Evolutionary conservation across 495 filamentous ascomycete genomes (phyloP).

Genomic region (Penicillium chermesinum): DNA sequence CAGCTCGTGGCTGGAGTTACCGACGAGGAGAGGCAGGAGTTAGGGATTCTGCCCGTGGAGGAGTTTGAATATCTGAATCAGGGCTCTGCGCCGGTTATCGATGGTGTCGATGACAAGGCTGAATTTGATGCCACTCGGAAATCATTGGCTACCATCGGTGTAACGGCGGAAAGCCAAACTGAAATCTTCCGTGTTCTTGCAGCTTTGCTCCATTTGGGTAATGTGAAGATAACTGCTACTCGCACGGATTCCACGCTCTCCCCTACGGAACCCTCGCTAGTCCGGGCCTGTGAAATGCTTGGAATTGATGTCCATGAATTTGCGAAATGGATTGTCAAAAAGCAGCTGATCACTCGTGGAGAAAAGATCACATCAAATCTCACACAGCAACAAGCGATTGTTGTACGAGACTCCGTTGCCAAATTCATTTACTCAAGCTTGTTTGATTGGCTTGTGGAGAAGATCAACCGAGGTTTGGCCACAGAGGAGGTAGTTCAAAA

Average conservation of each 20-base stretch:
- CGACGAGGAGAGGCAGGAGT: conserved; percentile 73
- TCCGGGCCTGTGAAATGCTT: conserved; percentile 77
- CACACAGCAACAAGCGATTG: conserved; percentile 86
- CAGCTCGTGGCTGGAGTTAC: conserved; percentile 92
- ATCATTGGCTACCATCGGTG: conserved; percentile 84
- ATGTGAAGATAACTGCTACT: conserved; percentile 88
- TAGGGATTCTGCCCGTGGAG: conserved; percentile 73
- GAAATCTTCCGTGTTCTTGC: conserved; percentile 90
- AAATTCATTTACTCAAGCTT: conserved; percentile 98
- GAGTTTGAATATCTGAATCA: conserved; percentile 97
- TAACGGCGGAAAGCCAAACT: conserved; percentile 63
- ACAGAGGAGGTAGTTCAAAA: conserved; percentile 79
- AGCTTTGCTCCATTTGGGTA: conserved; percentile 89
- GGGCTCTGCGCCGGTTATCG: conserved; percentile 83
- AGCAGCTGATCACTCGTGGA: conserved; percentile 92
- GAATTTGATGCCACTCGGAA: conserved; percentile 86
- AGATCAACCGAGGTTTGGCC: conserved; percentile 85
- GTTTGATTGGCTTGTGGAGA: conserved; percentile 98
- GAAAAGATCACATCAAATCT: conserved; percentile 98
- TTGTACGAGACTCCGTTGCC: conserved; percentile 95
- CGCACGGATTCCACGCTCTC: conserved; percentile 80
- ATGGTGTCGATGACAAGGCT: conserved; percentile 90
- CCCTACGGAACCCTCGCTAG: conserved; percentile 74
- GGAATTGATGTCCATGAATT: conserved; percentile 85
- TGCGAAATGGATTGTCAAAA: conserved; percentile 99